A percentile compares a stretch with the other conserved stretches of the same genome.
phyloP scores from a whole-genome alignment of 2,329 filamentous ascomycete species.

The Fulvia fulva region DNA sequence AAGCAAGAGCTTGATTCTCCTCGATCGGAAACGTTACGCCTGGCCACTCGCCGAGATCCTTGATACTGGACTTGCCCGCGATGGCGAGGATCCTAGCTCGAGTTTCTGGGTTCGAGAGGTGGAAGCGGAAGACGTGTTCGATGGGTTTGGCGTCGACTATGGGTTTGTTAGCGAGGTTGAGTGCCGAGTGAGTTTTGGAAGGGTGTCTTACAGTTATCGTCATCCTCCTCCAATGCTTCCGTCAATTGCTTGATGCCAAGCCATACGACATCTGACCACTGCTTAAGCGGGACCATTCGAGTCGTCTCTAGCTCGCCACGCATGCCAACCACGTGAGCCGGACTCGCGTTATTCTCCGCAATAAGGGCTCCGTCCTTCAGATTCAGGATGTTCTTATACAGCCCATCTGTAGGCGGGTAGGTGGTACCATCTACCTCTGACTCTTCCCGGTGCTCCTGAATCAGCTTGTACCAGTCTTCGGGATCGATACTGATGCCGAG shows the following conservation, averaged over 20 bases:
- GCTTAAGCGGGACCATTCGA: neutral
- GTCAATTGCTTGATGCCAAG: neutral
- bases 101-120: neutral
- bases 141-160: neutral
- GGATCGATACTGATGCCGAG: neutral
- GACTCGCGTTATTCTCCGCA: neutral
- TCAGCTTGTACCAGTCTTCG: neutral
- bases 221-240: neutral
- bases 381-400: neutral
- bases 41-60: constrained; percentile 3
- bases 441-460: neutral
- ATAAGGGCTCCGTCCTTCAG: neutral
- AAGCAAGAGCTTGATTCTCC: neutral
- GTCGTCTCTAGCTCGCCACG: neutral
- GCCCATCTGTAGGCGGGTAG: neutral
- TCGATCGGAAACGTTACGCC: neutral
- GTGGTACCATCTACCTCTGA: neutral
- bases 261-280: constrained; percentile 1
- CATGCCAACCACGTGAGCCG: neutral
- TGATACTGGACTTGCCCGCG: neutral
- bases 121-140: neutral
- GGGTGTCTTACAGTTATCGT: too few relatives aligned
- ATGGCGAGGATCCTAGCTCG: neutral
- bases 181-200: neutral
- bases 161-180: neutral